Conservation (phyloP, 257 asterid species). For the Solanum dulcamara region DNA sequence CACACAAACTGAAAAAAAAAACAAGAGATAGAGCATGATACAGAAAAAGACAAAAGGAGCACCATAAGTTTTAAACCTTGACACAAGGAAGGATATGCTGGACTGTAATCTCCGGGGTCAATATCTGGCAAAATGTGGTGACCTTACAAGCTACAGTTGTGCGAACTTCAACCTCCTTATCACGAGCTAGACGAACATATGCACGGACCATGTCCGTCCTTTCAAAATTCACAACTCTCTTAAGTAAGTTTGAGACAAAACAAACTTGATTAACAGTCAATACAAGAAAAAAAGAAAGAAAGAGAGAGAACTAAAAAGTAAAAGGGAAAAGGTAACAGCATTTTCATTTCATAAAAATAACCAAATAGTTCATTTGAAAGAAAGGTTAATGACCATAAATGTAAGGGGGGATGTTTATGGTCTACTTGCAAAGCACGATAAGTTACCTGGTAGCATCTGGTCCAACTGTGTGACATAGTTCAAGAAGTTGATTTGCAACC, state of each 20-base stretch:
- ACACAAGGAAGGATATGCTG: slow-evolving; percentile 27
- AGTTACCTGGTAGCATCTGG: slow-evolving; percentile 27
- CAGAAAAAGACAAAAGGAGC: not conserved
- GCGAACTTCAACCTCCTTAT: slow-evolving; percentile 27
- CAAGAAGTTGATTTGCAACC: slow-evolving; percentile 27
- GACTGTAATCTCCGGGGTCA: slow-evolving; percentile 20
- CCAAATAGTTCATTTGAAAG: not conserved
- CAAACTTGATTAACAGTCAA: not conserved
- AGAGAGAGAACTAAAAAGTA: not conserved
- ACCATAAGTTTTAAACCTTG: slow-evolving; percentile 13
- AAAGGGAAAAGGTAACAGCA: not conserved
- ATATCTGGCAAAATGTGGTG: slow-evolving; percentile 17
- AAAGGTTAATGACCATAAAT: not conserved
- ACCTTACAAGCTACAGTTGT: slow-evolving; percentile 25
- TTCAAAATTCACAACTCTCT: not conserved
- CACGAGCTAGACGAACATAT: slow-evolving; percentile 23
- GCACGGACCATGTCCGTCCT: slow-evolving; percentile 24
- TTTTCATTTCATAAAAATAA: not conserved
- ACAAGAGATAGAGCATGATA: not conserved
- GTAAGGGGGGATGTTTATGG: not conserved
- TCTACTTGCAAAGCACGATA: not conserved
- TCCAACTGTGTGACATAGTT: slow-evolving; percentile 28
- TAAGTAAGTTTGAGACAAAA: not conserved
- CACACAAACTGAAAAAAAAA: not conserved
- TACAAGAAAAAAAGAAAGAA: not conserved